Evolutionary conservation across 805 yeast species (phyloP).

Genomic region (Wickerhamiella kurtzmanii): DNA sequence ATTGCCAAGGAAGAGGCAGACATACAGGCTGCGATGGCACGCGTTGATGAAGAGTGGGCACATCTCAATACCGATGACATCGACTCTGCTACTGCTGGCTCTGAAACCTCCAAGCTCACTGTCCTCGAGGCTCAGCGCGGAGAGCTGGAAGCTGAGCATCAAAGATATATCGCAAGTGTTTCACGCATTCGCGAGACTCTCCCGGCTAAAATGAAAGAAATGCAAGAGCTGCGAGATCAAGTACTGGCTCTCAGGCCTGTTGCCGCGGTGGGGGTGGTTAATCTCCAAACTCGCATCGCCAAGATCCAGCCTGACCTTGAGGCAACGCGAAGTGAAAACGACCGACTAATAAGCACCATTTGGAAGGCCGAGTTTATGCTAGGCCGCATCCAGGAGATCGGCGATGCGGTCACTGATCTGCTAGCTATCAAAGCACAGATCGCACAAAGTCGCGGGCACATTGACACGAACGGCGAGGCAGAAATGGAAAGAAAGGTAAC

Average conservation of each 20-base stretch:
- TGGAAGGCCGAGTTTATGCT: neutral
- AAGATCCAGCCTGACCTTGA: no score
- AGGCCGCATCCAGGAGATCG: neutral
- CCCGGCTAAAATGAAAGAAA: neutral
- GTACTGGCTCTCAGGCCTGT: neutral
- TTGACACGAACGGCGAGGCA: neutral
- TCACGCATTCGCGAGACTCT: neutral
- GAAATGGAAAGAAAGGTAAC: neutral
- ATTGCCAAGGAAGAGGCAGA: no score
- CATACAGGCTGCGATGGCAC: no score
- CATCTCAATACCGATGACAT: no score
- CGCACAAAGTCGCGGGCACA: neutral
- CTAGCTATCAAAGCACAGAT: neutral
- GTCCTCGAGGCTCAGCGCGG: no score
- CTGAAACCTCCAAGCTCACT: no score
- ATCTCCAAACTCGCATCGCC: no score
- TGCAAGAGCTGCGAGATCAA: neutral
- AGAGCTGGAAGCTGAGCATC: no score
- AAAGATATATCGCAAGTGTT: neutral
- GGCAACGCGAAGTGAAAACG: no score
- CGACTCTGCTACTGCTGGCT: no score
- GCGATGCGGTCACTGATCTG: neutral
- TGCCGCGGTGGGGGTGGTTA: neutral
- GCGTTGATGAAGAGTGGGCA: no score
- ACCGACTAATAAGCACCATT: no score